Evolutionary conservation across 148 eudicot genomes (phyloP).

Genomic region (Vaccinium myrtillus): DNA sequence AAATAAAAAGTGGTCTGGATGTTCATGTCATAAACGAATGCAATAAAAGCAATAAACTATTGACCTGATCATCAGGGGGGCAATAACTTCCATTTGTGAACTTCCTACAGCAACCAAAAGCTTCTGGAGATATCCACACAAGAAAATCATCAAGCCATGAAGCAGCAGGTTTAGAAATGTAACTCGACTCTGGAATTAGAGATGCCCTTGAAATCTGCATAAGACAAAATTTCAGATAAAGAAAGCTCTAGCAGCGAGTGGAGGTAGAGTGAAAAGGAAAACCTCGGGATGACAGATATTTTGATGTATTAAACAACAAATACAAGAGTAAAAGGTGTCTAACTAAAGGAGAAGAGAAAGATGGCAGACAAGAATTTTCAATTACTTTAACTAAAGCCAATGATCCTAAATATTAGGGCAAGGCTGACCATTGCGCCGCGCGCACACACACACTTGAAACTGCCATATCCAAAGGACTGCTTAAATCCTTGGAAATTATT

Average conservation of each 20-base stretch:
- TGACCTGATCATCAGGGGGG: constrained; percentile 96
- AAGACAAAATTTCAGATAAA: constrained; percentile 9
- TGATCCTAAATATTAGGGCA: neutral
- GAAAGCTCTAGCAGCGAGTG: constrained; percentile 3
- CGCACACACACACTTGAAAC: neutral
- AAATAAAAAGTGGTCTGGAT: constrained; percentile 6
- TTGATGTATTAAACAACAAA: neutral
- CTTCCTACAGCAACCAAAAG: constrained; percentile 99
- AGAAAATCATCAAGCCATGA: constrained; percentile 99
- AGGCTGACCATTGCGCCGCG: too few species aligned
- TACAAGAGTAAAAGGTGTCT: neutral
- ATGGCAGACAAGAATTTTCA: neutral
- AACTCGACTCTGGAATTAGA: constrained; percentile 73
- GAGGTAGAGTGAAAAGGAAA: neutral
- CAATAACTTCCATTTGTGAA: constrained; percentile 87
- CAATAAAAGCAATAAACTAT: constrained; percentile 11
- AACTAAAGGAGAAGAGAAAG: constrained; percentile 2
- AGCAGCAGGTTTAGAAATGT: constrained; percentile 96
- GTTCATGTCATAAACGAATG: constrained; percentile 10
- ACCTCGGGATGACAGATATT: neutral
- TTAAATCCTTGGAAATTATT: neutral
- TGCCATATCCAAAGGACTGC: neutral
- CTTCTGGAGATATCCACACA: constrained; percentile 99
- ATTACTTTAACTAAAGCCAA: neutral
- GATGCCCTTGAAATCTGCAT: constrained; percentile 85